Base-by-base conservation (phyloP, 768 basidiomycete species). In the Tricholoma matsutake region DNA sequence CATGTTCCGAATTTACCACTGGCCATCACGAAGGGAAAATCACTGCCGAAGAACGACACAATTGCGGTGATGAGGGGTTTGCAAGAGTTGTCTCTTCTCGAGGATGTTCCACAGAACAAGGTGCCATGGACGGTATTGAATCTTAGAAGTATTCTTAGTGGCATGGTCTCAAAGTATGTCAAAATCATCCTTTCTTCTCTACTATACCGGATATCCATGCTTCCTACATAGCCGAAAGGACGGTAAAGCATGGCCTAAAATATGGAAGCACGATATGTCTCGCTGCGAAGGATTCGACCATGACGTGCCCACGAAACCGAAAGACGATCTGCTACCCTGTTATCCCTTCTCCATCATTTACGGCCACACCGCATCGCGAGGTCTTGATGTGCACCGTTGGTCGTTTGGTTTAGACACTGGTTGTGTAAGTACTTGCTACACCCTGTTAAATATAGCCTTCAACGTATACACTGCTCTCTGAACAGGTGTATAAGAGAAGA, bases 391-490 rank as follows among this genome's bases (percentile, higher is more conserved):
- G 64, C 88, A 89, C 63, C 80, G 89, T 20, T 96, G 90, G 89
- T 85, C 87, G 2, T 76, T 94, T 61, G 96, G 96, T 1, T 73
- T 96, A 34, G 96, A 98, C 71, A 82, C 89, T 0, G 95, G 92
- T 10, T 96, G 94, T 68, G 91, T 94, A 70, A 71, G 87, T 45
- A 54, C n/a, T 60, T 37, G 25, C 35, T 39, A 47, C 18, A 28
- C 25, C 37, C 28, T 7, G n/a, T 22, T 29, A 13, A 35, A 20
- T 47, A 2, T 34, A 11, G 37, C 22, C 9, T 25, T 55, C 60
- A 37, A 8, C 39, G 16, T 58, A 43, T 28, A 59, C 61, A 25
- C 62, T 47, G n/a, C 14, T 56, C 18, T 35, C 51, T 22, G 32
- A 25, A 37, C 31, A 85, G 81, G 77, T 85, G 45, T 89, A 92